Base-by-base conservation (phyloP, 2,329 filamentous ascomycete species). In the Xylariaceae sp. region DNA sequence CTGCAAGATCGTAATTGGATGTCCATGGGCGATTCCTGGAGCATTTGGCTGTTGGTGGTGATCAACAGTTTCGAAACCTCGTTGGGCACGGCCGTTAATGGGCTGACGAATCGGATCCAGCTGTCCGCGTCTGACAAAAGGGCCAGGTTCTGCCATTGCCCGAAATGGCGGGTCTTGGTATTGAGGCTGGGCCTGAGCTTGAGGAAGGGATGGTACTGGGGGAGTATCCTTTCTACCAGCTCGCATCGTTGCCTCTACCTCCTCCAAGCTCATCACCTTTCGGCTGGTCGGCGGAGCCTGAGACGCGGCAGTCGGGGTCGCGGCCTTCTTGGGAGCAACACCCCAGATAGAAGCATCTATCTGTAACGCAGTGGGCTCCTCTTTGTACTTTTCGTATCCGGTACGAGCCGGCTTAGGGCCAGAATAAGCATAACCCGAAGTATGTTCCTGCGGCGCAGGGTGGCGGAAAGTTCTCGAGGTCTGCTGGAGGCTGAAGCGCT, bases 281-380 rank as follows among this genome's bases (percentile, higher is more conserved):
- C 85, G 84, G 42, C 79, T 68, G 19, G 65, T 65, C 32, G 48
- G 29, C n/a, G 49, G 47, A 9, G 54, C 50, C 27, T 65, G 64
- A 29, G 58, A 26, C 19, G 57, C 47, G 19, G 62, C 53, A 5
- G 68, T 63, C 19, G 71, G 60, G 27, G 65, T 64, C n/a, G 67
- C 64, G 12, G 74, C 67, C 71, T 81, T 76, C 77, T 84, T 85
- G 37, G 86, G 82, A 12, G 83, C 83, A 55, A 88, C 84, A 3
- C 90, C 90, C 94, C 94, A 99, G 54, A 97, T 87, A 54, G 88
- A 91, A 43, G 91, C 89, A 72, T 96, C 92, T 51, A 95, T 91
- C 71, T 96, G 87, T 54, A 99, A 81, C 63, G 96, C 91, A 8
- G 91, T 89, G 55, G 89, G 91, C 57, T 89, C 88, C 59, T 92